Evolutionary conservation across 1,284 basidiomycete species (phyloP).

Genomic region (Trichosporon sp.): DNA sequence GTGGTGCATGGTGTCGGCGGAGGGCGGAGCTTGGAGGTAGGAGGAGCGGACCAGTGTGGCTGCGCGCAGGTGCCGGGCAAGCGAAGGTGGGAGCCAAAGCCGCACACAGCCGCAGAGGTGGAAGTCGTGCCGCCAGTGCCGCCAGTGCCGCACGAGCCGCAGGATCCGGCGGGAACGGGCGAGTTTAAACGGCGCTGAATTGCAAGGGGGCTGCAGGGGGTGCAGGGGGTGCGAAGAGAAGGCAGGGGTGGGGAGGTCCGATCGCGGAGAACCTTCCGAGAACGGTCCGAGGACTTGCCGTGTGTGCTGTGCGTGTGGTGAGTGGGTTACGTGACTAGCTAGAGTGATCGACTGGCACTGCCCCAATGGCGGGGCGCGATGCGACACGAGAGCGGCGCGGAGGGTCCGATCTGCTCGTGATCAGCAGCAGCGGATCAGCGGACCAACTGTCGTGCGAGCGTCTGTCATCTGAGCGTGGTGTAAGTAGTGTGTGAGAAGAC

Average conservation of each 20-base stretch:
- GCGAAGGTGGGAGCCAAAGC: background rate
- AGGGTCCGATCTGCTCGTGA: background rate
- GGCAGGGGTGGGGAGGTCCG: background rate
- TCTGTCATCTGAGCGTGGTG: too few species aligned
- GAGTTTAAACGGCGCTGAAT: too few species aligned
- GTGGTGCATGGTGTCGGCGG: too few species aligned
- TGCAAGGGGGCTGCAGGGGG: too few species aligned
- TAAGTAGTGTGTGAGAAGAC: too few species aligned
- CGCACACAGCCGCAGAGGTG: background rate
- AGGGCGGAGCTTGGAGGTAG: too few species aligned
- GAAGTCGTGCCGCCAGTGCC: background rate
- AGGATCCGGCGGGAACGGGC: too few species aligned
- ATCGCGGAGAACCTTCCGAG: background rate
- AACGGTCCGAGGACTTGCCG: background rate
- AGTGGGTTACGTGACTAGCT: background rate
- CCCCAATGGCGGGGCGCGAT: too few species aligned
- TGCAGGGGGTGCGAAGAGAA: too few species aligned
- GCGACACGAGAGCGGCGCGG: background rate
- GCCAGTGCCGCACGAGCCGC: background rate
- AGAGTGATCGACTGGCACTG: background rate
- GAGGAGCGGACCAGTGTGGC: too few species aligned
- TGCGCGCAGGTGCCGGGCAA: background rate
- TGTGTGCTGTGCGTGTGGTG: background rate
- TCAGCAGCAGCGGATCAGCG: too few species aligned
- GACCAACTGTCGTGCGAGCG: background rate